Conservation (phyloP, 768 basidiomycete genomes). For the Leccinum barrowsii region DNA sequence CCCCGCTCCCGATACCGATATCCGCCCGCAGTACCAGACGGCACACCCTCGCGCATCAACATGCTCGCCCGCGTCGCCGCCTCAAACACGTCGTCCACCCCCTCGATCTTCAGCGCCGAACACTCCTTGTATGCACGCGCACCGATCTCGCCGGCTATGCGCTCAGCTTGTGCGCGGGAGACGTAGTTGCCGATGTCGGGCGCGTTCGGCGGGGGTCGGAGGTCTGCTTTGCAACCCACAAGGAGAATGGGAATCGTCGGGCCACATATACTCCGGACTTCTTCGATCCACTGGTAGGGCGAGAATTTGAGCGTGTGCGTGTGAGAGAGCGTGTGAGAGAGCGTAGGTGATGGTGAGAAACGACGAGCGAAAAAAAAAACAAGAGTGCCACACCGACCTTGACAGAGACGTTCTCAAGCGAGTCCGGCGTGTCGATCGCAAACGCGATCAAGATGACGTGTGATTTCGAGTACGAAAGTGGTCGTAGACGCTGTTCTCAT, state of each 20-base stretch:
- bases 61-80: constrained; percentile 95
- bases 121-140: constrained; percentile 95
- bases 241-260: constrained; percentile 88
- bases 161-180: constrained; percentile 76
- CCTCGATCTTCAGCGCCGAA: constrained; percentile 83
- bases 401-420: constrained; percentile 89
- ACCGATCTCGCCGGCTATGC: constrained; percentile 78
- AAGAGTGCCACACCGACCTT: constrained; percentile 52
- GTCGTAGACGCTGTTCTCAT: constrained; percentile 70
- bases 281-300: constrained; percentile 84
- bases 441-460: constrained; percentile 99
- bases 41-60: constrained; percentile 86
- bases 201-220: constrained; percentile 59
- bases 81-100: constrained; percentile 97
- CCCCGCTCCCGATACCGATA: constrained; percentile 45
- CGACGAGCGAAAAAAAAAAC: not conserved
- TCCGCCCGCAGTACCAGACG: constrained; percentile 50
- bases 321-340: not conserved
- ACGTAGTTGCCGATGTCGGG: constrained; percentile 57
- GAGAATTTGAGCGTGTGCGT: not conserved
- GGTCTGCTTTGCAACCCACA: constrained; percentile 94
- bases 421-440: constrained; percentile 93
- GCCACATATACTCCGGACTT: constrained; percentile 96
- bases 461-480: constrained; percentile 96
- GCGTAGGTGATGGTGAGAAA: too few species aligned